phyloP scores from a whole-genome alignment of 768 basidiomycete species.

The Tulasnella sp. region DNA sequence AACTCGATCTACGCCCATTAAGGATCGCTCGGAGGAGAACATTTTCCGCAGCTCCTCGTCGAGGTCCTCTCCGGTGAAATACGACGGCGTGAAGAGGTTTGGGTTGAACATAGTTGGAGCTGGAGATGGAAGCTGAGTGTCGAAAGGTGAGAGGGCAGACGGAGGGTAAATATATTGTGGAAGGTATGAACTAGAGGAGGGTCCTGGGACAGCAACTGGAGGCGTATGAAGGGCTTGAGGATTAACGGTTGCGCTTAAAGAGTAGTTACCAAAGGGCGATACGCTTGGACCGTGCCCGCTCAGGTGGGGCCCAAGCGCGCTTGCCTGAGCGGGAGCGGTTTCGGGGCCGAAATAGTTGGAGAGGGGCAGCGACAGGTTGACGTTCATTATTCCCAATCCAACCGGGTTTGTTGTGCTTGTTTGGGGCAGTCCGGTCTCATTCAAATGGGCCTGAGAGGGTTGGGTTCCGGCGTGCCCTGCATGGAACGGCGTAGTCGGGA shows the following conservation, averaged over 20 bases:
- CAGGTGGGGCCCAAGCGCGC: background rate
- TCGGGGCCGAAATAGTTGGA: background rate
- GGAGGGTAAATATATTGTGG: background rate
- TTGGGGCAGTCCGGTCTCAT: background rate
- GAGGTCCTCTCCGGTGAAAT: background rate
- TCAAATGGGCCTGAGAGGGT: background rate
- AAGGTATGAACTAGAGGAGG: background rate
- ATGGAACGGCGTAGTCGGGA: background rate
- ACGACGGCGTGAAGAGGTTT: background rate
- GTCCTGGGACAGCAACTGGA: background rate
- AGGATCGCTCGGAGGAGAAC: background rate
- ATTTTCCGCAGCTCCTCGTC: background rate
- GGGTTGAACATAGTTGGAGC: background rate
- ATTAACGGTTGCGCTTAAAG: background rate
- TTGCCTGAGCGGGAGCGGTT: background rate
- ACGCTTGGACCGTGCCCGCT: background rate
- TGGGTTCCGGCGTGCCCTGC: background rate
- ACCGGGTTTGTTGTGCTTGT: background rate
- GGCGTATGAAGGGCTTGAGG: background rate
- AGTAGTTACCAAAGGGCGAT: background rate
- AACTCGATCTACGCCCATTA: background rate
- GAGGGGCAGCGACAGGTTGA: background rate
- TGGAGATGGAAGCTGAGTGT: background rate
- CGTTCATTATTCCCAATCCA: background rate
- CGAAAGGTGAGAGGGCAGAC: background rate